A percentile compares a stretch with the other conserved stretches of the same genome.
phyloP scores from a whole-genome alignment of 1,284 basidiomycete genomes.

The Somion occarium region DNA sequence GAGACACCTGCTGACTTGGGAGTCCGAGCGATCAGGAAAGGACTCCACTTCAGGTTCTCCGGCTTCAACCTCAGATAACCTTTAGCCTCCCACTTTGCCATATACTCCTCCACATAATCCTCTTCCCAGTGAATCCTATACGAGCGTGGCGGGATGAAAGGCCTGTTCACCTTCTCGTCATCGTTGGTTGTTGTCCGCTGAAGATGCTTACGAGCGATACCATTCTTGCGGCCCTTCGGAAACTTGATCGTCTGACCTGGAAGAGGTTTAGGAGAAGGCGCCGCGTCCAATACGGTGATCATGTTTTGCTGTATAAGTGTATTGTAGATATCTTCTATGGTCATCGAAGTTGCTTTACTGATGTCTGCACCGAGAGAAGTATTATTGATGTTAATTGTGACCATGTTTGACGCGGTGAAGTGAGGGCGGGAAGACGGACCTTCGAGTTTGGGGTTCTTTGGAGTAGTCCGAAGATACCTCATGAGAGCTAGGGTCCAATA shows the following conservation, averaged over 20 bases:
- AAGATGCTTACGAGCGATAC: conserved; percentile 54
- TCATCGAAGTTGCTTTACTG: conserved; percentile 85
- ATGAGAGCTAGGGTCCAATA: conserved; percentile 96
- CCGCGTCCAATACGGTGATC: conserved; percentile 57
- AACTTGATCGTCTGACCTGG: conserved; percentile 74
- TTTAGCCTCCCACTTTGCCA: conserved; percentile 75
- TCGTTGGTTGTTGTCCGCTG: conserved; percentile 54
- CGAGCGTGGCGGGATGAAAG: conserved; percentile 64
- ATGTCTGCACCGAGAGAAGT: conserved; percentile 68
- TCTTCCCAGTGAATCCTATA: conserved; percentile 80
- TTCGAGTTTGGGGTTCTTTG: conserved; percentile 65
- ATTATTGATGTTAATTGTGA: conserved; percentile 5
- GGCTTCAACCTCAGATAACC: conserved; percentile 78
- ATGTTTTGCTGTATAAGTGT: conserved; percentile 78
- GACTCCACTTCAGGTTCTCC: conserved; percentile 92
- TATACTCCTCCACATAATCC: conserved; percentile 60
- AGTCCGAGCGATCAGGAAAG: conserved; percentile 74
- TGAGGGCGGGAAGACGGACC: conserved; percentile 43
- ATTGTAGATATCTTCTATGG: conserved; percentile 80
- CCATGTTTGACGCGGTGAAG: too few species aligned
- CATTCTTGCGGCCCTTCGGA: conserved; percentile 65
- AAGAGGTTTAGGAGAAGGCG: conserved; percentile 49
- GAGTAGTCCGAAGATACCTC: conserved; percentile 66
- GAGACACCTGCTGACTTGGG: conserved; percentile 36
- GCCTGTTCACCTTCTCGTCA: conserved; percentile 40